A percentile compares a stretch with the other conserved stretches of the same genome.
phyloP scores from a whole-genome alignment of 2,329 filamentous ascomycete species.

The Colletotrichum ledebouriae region DNA sequence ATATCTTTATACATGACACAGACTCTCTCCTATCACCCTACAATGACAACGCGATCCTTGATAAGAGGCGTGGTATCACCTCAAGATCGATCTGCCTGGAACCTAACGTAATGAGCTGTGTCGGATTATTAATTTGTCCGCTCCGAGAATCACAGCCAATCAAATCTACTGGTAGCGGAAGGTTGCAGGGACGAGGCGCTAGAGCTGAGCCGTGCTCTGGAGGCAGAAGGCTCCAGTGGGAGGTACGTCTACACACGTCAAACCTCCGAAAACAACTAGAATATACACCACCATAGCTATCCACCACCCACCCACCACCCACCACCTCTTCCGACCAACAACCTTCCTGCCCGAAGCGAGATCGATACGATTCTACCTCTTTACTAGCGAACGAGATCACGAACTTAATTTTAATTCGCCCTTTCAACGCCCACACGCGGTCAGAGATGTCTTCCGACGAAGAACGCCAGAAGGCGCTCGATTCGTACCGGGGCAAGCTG shows the following conservation, averaged over 20 bases:
- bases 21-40: too few relatives aligned
- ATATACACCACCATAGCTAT: constrained; percentile 35
- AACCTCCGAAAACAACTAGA: constrained; percentile 42
- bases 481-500: constrained; percentile 83
- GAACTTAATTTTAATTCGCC: not conserved
- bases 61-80: too few relatives aligned
- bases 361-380: constrained; percentile 3
- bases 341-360: constrained; percentile 6
- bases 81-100: too few relatives aligned
- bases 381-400: constrained; percentile 1
- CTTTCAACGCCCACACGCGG: constrained; percentile 20
- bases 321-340: constrained; percentile 1
- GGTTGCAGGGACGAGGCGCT: constrained; percentile 30
- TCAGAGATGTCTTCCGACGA: constrained; percentile 66
- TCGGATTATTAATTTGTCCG: not conserved
- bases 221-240: constrained; percentile 40
- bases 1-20: too few relatives aligned
- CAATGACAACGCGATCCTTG: too few relatives aligned
- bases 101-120: too few relatives aligned
- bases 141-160: constrained; percentile 15
- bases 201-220: constrained; percentile 37
- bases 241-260: constrained; percentile 40
- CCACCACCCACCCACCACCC: constrained; percentile 25
- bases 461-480: constrained; percentile 77
- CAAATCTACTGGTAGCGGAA: constrained; percentile 1